Conservation (phyloP, 176 grass and related monocot genomes). For the Metroxylon sagu region DNA sequence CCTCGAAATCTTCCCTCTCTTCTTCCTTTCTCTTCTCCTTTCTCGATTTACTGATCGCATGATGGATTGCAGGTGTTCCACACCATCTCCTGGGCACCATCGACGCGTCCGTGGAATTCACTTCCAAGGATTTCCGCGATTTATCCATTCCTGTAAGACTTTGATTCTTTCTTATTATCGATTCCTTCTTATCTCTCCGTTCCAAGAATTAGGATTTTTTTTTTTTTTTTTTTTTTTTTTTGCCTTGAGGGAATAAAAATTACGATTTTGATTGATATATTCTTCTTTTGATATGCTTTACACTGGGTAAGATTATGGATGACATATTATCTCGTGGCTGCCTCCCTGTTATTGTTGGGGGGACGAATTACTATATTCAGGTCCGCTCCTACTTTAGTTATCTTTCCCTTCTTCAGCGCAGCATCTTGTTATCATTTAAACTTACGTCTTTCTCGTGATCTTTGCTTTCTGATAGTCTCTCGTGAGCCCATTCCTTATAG, state of each 20-base stretch:
- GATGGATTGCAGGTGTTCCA: slow-evolving; percentile 46
- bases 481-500: slow-evolving; percentile 69
- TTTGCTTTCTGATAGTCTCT: slow-evolving; percentile 36
- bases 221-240: neutral
- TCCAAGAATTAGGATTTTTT: neutral
- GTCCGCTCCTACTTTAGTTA: slow-evolving; percentile 13
- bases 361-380: slow-evolving; percentile 97
- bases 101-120: slow-evolving; percentile 73
- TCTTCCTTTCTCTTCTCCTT: neutral
- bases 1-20: neutral
- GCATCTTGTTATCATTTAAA: too few species aligned
- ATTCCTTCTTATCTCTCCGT: too few species aligned
- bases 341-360: slow-evolving; percentile 82
- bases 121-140: slow-evolving; percentile 62
- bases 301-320: slow-evolving; percentile 49
- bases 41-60: too few species aligned
- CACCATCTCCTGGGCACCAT: slow-evolving; percentile 73
- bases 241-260: neutral
- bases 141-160: slow-evolving; percentile 41
- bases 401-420: too few species aligned
- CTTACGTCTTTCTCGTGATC: neutral
- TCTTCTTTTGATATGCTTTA: neutral
- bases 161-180: too few species aligned
- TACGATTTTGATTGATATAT: too few species aligned
- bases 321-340: slow-evolving; percentile 55